These are phyloP conservation scores for Teratosphaeria gauchensis DNA, from an alignment of 2,329 filamentous ascomycete species.

Conservation along the genomic window DNA sequence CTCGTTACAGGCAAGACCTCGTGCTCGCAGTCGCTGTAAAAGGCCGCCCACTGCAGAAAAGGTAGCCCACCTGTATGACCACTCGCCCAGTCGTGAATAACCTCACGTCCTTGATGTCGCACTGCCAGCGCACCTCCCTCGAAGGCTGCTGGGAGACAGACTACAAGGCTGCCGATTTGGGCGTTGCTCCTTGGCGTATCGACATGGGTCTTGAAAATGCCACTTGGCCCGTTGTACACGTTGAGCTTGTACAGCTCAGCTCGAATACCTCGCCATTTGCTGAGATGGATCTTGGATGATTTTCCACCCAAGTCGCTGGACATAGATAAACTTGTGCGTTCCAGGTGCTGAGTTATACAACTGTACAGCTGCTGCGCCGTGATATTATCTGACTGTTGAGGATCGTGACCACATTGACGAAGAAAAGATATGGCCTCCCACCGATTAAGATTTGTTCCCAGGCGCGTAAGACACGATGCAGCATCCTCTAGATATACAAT, in stretches of 20 bases:
- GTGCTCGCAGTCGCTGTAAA: conserved; percentile 46
- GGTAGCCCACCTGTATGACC: neutral
- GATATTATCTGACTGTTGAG: neutral
- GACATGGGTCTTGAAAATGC: conserved; percentile 19
- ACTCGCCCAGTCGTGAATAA: conserved; percentile 35
- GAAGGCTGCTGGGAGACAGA: conserved; percentile 12
- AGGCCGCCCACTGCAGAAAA: conserved; percentile 41
- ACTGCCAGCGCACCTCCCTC: conserved; percentile 37
- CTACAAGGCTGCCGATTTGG: conserved; percentile 18
- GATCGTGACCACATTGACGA: neutral
- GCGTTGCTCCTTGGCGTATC: conserved; percentile 18
- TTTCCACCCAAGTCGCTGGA: neutral
- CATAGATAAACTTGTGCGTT: too few species aligned
- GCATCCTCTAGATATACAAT: neutral
- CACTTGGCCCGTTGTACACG: conserved; percentile 24
- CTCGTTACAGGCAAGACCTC: conserved; percentile 41
- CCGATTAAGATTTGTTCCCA: neutral
- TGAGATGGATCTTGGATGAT: neutral
- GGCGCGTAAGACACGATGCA: neutral
- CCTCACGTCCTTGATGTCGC: conserved; percentile 29
- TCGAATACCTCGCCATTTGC: conserved; percentile 20
- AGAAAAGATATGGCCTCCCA: neutral
- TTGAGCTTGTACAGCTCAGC: conserved; percentile 52
- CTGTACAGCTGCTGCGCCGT: neutral
- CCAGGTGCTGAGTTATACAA: neutral